Base-by-base conservation (phyloP, 306 rosid genomes). In the Spatholobus suberectus region DNA sequence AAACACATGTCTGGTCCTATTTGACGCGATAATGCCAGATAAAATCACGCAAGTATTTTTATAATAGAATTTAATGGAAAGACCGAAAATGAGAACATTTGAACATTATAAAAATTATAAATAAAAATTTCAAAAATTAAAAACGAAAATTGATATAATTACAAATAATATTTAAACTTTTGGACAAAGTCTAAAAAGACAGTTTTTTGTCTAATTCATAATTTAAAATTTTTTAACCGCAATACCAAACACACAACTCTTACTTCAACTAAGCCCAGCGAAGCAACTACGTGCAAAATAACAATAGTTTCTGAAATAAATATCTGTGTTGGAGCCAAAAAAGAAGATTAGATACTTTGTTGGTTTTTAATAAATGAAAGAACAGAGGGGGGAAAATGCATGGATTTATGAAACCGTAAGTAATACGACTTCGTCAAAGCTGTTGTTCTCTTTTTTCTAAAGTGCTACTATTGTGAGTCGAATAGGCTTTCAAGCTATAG, bases 401-500 rank as follows among this genome's bases (percentile, higher is more conserved):
- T 34, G 46, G 26, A 35, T 8, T n/a, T 34, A 32, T 63, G 70
- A 27, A 32, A 29, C 9, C 38, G 4, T 17, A 37, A 66, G 17
- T 66, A 6, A 4, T 17, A 37, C 0, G 72, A 67, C 29, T 21
- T 38, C 0, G 73, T 68, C 73, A 68, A 68, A 68, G 51, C 10
- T 13, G 38, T 18, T 61, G 34, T 63, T n/a, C n/a, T n/a, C n/a
- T n/a, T n/a, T n/a, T n/a, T n/a, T n/a, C n/a, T n/a, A n/a, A n/a
- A n/a, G n/a, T n/a, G n/a, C n/a, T n/a, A n/a, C n/a, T n/a, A n/a
- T n/a, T n/a, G 32, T 29, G 68, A 57, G 80, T 38, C 58, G 85
- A 63, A 37, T 13, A 49, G 38, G 32, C 11, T 77, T 58, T 63
- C 18, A 66, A 54, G 76, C 34, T 29, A 29, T 37, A 68, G 86